These are phyloP conservation scores for Pseudocohnilembus persalinus DNA, from an alignment of 169 alveolate species.

Conservation along the genomic window DNA sequence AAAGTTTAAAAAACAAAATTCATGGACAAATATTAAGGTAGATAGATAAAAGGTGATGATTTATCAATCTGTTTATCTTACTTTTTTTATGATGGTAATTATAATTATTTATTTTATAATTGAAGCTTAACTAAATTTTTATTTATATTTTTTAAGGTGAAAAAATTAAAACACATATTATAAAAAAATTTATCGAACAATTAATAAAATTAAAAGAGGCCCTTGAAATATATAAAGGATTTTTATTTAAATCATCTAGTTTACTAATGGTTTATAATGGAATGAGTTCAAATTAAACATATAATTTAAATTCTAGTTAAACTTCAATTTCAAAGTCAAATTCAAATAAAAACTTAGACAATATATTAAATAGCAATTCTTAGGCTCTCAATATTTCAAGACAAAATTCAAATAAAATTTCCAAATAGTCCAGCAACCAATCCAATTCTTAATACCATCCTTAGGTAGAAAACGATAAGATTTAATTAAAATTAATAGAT, in stretches of 20 bases:
- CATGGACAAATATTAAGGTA: conserved; percentile 13
- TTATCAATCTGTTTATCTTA: neutral
- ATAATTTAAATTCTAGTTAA: no score
- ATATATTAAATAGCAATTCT: neutral
- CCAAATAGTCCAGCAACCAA: no score
- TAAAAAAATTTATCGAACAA: conserved; percentile 4
- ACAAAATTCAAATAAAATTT: neutral
- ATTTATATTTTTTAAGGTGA: neutral
- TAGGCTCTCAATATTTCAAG: neutral
- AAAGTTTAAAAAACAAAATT: conserved; percentile 1
- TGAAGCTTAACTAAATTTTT: neutral
- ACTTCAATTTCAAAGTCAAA: neutral
- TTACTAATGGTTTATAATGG: conserved; percentile 15
- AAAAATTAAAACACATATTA: neutral
- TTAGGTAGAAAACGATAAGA: no score
- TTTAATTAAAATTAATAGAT: neutral
- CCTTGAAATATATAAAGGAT: conserved; percentile 12
- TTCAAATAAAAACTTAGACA: no score
- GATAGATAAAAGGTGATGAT: neutral
- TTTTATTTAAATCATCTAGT: conserved; percentile 12
- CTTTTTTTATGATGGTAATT: conserved; percentile 14
- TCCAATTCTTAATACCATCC: no score
- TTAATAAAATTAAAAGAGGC: conserved; percentile 5
- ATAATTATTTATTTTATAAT: neutral
- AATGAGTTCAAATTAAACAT: neutral